Conservation (phyloP, 2,329 filamentous ascomycete species). For the Cladobotryum protrusum region DNA sequence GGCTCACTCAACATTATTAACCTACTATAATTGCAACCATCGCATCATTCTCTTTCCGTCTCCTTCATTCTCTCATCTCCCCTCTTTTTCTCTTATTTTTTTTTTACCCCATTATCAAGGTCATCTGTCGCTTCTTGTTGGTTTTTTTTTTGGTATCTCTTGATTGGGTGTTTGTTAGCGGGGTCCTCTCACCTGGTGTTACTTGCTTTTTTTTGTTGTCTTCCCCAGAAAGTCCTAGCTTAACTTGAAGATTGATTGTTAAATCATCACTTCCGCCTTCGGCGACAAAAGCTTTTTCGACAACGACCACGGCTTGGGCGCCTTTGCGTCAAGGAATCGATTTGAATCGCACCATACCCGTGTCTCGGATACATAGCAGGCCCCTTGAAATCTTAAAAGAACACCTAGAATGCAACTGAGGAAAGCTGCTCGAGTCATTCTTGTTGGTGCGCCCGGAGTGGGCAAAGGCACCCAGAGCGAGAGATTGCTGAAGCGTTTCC, state of each 20-base stretch:
- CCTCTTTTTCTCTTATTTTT: background rate
- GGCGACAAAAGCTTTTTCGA: background rate
- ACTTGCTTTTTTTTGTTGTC: background rate
- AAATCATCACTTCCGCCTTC: background rate
- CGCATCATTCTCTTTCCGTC: background rate
- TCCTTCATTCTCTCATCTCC: conserved; percentile 1
- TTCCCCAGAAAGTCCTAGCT: background rate
- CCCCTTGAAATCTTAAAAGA: background rate
- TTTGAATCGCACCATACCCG: background rate
- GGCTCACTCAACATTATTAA: conserved; percentile 12
- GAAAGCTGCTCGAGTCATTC: conserved; percentile 83
- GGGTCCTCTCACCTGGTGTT: background rate
- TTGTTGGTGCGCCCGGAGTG: conserved; percentile 92
- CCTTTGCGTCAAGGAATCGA: no score
- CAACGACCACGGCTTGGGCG: no score
- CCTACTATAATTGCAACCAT: background rate
- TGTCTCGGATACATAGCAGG: background rate
- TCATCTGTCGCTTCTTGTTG: background rate
- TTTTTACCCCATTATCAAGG: background rate
- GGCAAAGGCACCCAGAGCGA: conserved; percentile 96
- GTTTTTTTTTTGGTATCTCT: no score
- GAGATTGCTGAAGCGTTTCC: conserved; percentile 77
- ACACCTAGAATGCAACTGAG: conserved; percentile 55
- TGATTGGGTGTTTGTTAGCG: background rate
- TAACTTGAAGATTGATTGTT: background rate